Base-by-base conservation (phyloP, 2,329 filamentous ascomycete genomes). In the Neonectria hederae region DNA sequence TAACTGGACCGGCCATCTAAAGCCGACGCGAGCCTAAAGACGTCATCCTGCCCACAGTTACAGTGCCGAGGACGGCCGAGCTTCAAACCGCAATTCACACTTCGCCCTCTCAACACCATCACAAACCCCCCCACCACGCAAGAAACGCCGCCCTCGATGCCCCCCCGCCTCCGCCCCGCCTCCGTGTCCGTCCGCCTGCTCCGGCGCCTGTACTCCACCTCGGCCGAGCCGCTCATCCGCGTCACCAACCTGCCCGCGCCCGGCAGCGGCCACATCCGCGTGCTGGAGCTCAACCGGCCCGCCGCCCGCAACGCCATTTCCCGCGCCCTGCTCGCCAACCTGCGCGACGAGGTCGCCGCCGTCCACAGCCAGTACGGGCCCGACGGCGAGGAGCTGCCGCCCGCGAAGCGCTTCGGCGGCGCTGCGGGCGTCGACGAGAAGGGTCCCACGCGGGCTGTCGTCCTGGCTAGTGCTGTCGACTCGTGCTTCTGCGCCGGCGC, bases 401-500 rank as follows among this genome's bases (percentile, higher is more conserved):
- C 72, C 1, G 74, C 73, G 60, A 73, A 76, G 67, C 74, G 77
- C 30, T 85, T 84, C 61, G 84, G 82, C 28, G 83, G 84, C 35
- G 76, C 77, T 0, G 81, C 82, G 3, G 82, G 81, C 0, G 72
- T 77, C 4, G 80, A 83, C 62, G 70, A 83, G 67, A 82, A 79
- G 65, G 85, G 84, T 0, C 85, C 86, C 0, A 97, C 94, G 17
- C 84, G 96, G 69, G 95, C 92, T 2, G 78, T 99, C 70, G 88
- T 99, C 43, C 73, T 99, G 17, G 92, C 93, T 11, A 97, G 92
- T 75, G 92, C 93, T 43, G 86, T 93, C n/a, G 93, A 97, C 72
- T 84, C 88, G 24, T 91, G 90, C 73, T 99, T 99, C 79, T 99
- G 96, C 79, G 93, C 96, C 0, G 96, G 96, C 40, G 96, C 96